Evolutionary conservation across 768 basidiomycete genomes (phyloP).

Genomic region (Boletus tylopilopsis): DNA sequence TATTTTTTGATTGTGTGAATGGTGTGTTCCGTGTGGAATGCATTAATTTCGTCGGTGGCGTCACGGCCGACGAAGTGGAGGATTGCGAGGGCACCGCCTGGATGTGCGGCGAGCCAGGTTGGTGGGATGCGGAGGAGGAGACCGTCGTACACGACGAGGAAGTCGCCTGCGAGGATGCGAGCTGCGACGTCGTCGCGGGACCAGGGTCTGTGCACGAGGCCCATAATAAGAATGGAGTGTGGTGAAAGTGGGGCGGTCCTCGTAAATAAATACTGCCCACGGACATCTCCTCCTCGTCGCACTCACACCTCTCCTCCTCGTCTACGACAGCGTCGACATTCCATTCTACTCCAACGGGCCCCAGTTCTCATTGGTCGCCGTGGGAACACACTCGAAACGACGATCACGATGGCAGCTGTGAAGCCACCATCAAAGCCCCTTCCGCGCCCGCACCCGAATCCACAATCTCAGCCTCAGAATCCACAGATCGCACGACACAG

Average conservation of each 20-base stretch:
- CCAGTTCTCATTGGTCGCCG: conserved; percentile 11
- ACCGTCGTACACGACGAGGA: conserved; percentile 69
- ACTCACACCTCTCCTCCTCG: conserved; percentile 1
- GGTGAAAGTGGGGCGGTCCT: conserved; percentile 9
- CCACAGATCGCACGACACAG: conserved; percentile 23
- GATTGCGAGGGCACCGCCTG: conserved; percentile 84
- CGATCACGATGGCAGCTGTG: conserved; percentile 21
- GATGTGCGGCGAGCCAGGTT: conserved; percentile 82
- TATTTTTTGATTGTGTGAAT: conserved; percentile 39
- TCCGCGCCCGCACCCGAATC: neutral
- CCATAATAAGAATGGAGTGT: conserved; percentile 26
- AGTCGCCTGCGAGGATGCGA: conserved; percentile 72
- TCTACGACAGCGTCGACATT: conserved; percentile 9
- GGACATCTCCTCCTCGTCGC: conserved; percentile 5
- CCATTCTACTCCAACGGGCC: neutral
- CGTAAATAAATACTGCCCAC: conserved; percentile 28
- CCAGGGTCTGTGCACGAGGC: conserved; percentile 32
- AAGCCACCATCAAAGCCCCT: conserved; percentile 27
- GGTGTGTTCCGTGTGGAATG: conserved; percentile 66
- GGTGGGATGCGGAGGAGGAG: conserved; percentile 62
- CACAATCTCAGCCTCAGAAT: conserved; percentile 17
- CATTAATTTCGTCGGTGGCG: conserved; percentile 91
- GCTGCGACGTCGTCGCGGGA: conserved; percentile 57
- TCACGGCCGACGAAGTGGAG: conserved; percentile 96
- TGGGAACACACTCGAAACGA: conserved; percentile 16